Evolutionary conservation across 805 yeast genomes (phyloP), one percentile per base, ranked within the genome.

Genomic region (Brettanomyces anomalus): DNA sequence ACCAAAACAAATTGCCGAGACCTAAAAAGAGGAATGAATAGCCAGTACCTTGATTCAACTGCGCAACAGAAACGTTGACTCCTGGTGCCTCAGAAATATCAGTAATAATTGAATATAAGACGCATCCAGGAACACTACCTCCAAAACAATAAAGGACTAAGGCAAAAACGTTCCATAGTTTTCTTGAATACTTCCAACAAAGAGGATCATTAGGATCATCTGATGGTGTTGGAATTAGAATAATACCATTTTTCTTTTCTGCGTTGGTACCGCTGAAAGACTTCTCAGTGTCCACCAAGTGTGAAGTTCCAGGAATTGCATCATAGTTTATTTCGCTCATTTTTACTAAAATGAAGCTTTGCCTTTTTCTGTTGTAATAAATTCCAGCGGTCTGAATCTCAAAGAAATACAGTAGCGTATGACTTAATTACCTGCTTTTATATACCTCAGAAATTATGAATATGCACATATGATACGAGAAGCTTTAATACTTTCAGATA

Each of bases 151-250:
- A 72, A 4, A 70, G 63, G 31, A 67, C 57, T 45, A 68, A 56
- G 50, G 76, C 71, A 16, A 32, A 32, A 41, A 74, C 60, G 35
- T 71, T 68, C 31, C 72, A 36, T 58, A 62, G 57, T 52, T 79
- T 79, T 40, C 83, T 66, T 33, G 53, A 47, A 19, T 52, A 57
- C 1, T 74, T 43, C 87, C 87, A 81, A 52, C 77, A 79, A 43
- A 81, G 62, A 1, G 87, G 87, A 52, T 81, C 88, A 49, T 80
- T 75, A 6, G 85, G 83, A 47, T 79, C 79, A 41, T 71, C 76
- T 0, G 82, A 71, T 2, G 88, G 88, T 8, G 75, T 74, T 28
- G 88, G 87, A 37, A 77, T 71, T 36, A 79, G 62, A 11, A 81
- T 73, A 45, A 79, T 70, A 31, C 62, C 62, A 8, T 58, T 50